These are phyloP conservation scores for Castanea mollissima DNA, from an alignment of 306 rosid genomes.

Conservation along the genomic window DNA sequence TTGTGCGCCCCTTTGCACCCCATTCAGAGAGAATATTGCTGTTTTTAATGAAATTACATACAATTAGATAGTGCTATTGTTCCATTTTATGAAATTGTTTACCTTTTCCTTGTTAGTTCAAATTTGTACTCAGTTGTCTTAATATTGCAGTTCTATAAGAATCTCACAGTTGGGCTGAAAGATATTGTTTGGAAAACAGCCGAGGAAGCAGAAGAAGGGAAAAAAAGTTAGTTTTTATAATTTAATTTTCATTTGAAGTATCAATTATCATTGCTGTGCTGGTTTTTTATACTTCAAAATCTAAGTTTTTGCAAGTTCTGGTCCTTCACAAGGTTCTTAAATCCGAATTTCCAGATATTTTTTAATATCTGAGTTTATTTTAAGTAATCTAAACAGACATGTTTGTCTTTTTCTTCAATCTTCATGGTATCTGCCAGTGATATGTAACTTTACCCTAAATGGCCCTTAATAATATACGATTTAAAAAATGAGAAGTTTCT, in stretches of 20 bases:
- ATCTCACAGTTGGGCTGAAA: constrained; percentile 70
- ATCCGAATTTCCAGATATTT: not conserved
- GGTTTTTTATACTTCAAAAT: not conserved
- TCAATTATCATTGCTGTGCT: not conserved
- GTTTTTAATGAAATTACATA: too few species aligned
- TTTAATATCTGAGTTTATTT: not conserved
- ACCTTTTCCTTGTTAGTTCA: not conserved
- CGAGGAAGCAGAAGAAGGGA: constrained; percentile 60
- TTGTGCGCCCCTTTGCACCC: too few species aligned
- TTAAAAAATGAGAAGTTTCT: not conserved
- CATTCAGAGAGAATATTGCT: too few species aligned
- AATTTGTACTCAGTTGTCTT: constrained; percentile 21
- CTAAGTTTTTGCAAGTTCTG: not conserved
- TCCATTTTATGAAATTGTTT: not conserved
- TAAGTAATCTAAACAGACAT: not conserved
- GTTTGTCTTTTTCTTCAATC: not conserved
- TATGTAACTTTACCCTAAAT: not conserved
- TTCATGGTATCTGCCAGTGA: not conserved
- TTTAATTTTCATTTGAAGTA: not conserved
- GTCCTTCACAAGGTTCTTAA: not conserved
- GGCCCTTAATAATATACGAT: not conserved
- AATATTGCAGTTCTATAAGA: constrained; percentile 73
- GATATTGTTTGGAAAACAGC: constrained; percentile 82
- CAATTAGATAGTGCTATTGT: not conserved
- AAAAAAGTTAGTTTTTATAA: constrained; percentile 46